These are phyloP conservation scores for Russula ochroleuca DNA, from an alignment of 768 basidiomycete genomes.

Conservation along the genomic window DNA sequence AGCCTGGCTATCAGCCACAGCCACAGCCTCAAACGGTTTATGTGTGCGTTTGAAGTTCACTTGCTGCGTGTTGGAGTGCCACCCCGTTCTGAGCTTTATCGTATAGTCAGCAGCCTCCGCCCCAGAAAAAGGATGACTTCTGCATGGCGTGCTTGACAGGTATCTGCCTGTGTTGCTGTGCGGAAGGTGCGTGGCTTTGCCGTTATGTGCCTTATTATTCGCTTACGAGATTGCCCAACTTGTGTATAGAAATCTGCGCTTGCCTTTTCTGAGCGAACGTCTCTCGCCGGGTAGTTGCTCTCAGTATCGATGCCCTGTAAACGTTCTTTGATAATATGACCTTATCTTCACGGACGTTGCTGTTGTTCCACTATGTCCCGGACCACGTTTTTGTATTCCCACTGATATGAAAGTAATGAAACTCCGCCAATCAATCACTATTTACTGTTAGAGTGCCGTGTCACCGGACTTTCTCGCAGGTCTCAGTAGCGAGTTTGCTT, in stretches of 20 bases:
- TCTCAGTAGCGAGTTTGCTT: too few relatives aligned
- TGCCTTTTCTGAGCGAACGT: slow-evolving; percentile 53
- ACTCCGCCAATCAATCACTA: neutral
- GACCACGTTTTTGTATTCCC: neutral
- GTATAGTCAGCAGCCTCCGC: slow-evolving; percentile 45
- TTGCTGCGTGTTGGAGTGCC: neutral
- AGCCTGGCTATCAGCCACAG: slow-evolving; percentile 49
- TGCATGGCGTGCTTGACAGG: slow-evolving; percentile 66
- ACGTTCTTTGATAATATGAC: neutral
- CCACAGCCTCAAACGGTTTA: slow-evolving; percentile 78
- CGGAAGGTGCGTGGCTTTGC: slow-evolving; percentile 51
- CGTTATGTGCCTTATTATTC: neutral
- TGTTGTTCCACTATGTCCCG: neutral
- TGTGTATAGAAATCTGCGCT: slow-evolving; percentile 60
- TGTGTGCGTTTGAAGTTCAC: slow-evolving; percentile 50
- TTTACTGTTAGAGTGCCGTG: neutral
- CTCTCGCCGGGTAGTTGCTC: neutral
- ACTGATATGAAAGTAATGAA: neutral
- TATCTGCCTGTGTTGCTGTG: slow-evolving; percentile 62
- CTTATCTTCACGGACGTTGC: neutral
- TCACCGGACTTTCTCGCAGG: too few relatives aligned
- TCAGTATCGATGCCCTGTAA: slow-evolving; percentile 14
- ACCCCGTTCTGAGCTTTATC: slow-evolving; percentile 27
- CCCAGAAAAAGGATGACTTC: slow-evolving; percentile 45
- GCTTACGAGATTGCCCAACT: slow-evolving; percentile 8